Evolutionary conservation across 2,329 filamentous ascomycete species (phyloP), one percentile per base, ranked within the genome.

Genomic region (Calonectria pseudoturangicola): DNA sequence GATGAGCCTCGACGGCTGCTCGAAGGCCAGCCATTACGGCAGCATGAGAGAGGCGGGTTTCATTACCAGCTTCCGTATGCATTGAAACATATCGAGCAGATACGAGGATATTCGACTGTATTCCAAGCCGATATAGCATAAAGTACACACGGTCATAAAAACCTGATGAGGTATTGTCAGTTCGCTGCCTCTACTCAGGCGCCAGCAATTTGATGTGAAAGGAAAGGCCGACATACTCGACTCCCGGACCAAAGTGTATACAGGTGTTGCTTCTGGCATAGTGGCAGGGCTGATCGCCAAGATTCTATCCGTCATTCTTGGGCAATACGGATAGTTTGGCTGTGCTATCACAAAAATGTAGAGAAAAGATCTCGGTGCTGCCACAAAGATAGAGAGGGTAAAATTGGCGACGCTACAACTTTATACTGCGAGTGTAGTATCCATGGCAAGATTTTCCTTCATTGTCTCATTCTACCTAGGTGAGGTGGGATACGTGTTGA

Each of bases 21-120:
- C 73, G 70, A 28, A 79, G 69, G 1, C 77, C 77, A 1, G 76
- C 71, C 15, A 75, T 47, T 13, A 79, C 68, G 0, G 66, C 65
- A 9, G 16, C 39, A 10, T 63, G 56, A 12, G 43, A 50, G 9
- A 74, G 69, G 3, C 36, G 45, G 27, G 48, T 2, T 2, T 39
- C 45, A 0, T 25, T 16, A 4, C n/a, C 56, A 0, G 36, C 21
- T 12, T 63, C 65, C 5, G 70, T 45, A 0, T 50, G 51, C 2
- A 66, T 43, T 0, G 72, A 58, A 39, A 41, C 69, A n/a, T 79
- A 79, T 6, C 70, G 64, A 21, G 76, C 78, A 10, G 77, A 72
- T 1, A 79, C 73, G 36, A 77, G 36, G 9, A 79, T 69, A 25
- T 79, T 79, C n/a, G 77, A 77, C 33, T 76, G 74, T 10, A 77